Percentiles rank a stretch among this genome's conserved stretches.
These are phyloP conservation scores for Helicocarpus griseus DNA, from an alignment of 2,329 filamentous ascomycete genomes.

Conservation along the genomic window DNA sequence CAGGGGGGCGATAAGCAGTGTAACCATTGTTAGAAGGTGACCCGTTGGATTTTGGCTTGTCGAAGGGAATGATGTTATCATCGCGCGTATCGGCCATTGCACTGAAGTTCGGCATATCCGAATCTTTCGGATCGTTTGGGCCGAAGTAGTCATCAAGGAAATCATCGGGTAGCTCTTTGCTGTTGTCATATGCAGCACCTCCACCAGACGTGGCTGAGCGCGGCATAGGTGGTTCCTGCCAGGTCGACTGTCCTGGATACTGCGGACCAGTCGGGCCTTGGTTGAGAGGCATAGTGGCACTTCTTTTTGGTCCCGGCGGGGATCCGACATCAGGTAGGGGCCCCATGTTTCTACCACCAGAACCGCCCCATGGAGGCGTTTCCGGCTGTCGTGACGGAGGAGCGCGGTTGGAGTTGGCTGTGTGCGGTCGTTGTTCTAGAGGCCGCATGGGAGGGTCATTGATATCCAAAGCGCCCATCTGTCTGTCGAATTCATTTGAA, in stretches of 20 bases:
- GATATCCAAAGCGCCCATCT: slow-evolving; percentile 31
- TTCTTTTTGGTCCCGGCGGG: slow-evolving; percentile 24
- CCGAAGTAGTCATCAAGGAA: slow-evolving; percentile 45
- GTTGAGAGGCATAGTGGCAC: slow-evolving; percentile 28
- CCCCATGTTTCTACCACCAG: slow-evolving; percentile 5
- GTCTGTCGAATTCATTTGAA: slow-evolving; percentile 27
- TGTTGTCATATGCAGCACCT: background rate
- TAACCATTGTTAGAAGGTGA: slow-evolving; percentile 20
- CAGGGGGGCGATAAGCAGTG: slow-evolving; percentile 27
- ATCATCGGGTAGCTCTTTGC: slow-evolving; percentile 19
- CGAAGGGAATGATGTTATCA: slow-evolving; percentile 24
- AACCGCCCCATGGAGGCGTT: slow-evolving; percentile 4
- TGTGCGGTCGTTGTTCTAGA: slow-evolving; percentile 26
- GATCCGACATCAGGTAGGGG: slow-evolving; percentile 17
- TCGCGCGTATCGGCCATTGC: slow-evolving; percentile 36
- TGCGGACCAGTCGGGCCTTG: slow-evolving; percentile 15
- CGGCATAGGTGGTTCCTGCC: slow-evolving; percentile 22
- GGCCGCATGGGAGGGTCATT: slow-evolving; percentile 19
- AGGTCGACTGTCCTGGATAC: slow-evolving; percentile 28
- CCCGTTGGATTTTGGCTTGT: slow-evolving; percentile 20
- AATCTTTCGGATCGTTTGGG: slow-evolving; percentile 37
- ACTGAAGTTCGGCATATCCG: slow-evolving; percentile 57
- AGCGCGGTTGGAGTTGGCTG: slow-evolving; percentile 27
- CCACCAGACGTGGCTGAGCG: slow-evolving; percentile 20
- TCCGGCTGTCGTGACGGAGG: slow-evolving; percentile 19